Evolutionary conservation across 2,329 filamentous ascomycete species (phyloP), one percentile per base, ranked within the genome.

Genomic region (Triangularia verruculosa): DNA sequence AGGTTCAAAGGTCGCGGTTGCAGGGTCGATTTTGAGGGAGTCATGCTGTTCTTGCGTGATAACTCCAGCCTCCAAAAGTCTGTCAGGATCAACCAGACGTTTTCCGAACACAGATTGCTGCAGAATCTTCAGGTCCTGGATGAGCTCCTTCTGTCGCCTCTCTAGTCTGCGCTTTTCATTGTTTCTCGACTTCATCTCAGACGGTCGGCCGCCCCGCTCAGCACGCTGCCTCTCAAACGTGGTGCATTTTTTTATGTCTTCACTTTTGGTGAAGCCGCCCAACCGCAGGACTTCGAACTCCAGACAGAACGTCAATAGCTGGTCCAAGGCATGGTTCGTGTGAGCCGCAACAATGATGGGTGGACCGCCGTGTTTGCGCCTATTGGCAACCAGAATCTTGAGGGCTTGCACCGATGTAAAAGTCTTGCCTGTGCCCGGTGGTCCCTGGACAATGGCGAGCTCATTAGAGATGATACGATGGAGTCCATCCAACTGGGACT

Each of bases 301-400:
- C 1, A 86, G 79, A 15, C 92, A 80, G 61, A 89, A 85, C 0
- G 78, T 77, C 0, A 97, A 79, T 0, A 97, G 79, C 72, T 97
- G 93, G 69, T 97, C 93, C 0, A 97, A 78, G 0, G 93, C 93
- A 74, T 97, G 92, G 64, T 97, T 97, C 0, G 93, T 97, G 70
- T 97, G 92, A 7, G 92, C 92, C 0, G 92, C 85, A 3, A 97
- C 81, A 20, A 97, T 82, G 28, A 97, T 87, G 0, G 91, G 91
- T 12, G 70, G 8, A 63, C 89, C 86, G 0, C 76, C 79, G 1
- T 72, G 70, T 1, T 74, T 72, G 70, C 85, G 81, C 70, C 85
- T 81, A 60, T 89, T 91, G 1, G 80, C 75, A 0, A 92, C 78
- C 60, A 93, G 78, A 1, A 89, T 80, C 55, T 84, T 86, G 9